A percentile compares a stretch with the other conserved stretches of the same genome.
Conservation (phyloP, 345 rosid genomes). For the Pistacia atlantica region DNA sequence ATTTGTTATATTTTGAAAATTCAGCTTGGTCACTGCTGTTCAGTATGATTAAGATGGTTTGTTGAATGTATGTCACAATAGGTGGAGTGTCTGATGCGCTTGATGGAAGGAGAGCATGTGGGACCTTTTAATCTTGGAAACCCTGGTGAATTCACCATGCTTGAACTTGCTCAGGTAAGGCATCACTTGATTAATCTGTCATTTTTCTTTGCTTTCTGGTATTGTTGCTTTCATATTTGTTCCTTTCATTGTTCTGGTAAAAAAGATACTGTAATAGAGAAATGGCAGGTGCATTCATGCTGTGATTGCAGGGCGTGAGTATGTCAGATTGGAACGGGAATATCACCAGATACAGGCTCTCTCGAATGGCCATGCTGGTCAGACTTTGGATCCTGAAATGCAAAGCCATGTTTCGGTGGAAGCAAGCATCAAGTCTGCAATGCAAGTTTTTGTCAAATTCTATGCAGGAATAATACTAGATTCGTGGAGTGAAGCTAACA, state of each 20-base stretch:
- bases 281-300: conserved; percentile 81
- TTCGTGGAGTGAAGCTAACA: conserved; percentile 81
- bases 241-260: neutral
- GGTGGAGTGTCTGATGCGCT: conserved; percentile 98
- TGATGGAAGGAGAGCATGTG: conserved; percentile 98
- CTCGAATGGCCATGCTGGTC: conserved; percentile 69
- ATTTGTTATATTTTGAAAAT: neutral
- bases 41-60: neutral
- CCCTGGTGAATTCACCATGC: conserved; percentile 99
- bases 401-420: conserved; percentile 72
- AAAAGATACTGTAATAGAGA: neutral
- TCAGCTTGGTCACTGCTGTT: neutral
- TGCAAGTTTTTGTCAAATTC: conserved; percentile 90
- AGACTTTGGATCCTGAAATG: conserved; percentile 66
- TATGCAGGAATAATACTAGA: conserved; percentile 82
- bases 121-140: conserved; percentile 98
- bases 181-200: neutral
- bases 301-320: conserved; percentile 90
- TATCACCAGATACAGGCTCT: conserved; percentile 68
- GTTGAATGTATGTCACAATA: conserved; percentile 25
- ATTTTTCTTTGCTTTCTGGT: neutral
- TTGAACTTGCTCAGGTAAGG: conserved; percentile 90
- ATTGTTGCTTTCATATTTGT: neutral
- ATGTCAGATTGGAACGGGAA: conserved; percentile 80
- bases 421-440: conserved; percentile 88